Conservation (phyloP, 805 yeast genomes). For the Allodekkera sacchari region DNA sequence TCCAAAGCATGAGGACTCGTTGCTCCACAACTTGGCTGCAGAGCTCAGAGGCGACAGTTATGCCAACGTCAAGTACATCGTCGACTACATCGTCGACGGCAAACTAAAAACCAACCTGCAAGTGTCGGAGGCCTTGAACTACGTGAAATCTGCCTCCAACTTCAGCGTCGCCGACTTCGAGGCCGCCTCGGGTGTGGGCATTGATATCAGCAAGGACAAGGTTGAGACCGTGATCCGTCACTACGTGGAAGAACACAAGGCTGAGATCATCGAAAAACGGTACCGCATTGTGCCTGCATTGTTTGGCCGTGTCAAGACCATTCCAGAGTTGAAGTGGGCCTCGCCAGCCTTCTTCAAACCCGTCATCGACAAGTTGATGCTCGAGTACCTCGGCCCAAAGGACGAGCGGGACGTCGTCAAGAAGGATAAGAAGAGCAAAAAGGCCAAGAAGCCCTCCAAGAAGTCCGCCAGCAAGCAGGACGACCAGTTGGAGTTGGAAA, state of each 20-base stretch:
- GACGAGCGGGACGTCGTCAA: constrained; percentile 86
- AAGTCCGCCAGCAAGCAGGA: constrained; percentile 2
- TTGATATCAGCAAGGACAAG: constrained; percentile 57
- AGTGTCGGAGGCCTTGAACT: constrained; percentile 73
- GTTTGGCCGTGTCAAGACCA: constrained; percentile 65
- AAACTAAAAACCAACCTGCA: constrained; percentile 63
- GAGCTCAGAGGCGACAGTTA: constrained; percentile 53
- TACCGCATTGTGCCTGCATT: constrained; percentile 72
- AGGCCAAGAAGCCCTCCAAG: constrained; percentile 1
- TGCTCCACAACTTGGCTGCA: constrained; percentile 73
- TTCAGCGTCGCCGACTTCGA: constrained; percentile 47
- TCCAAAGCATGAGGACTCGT: constrained; percentile 53
- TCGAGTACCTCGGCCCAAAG: constrained; percentile 79
- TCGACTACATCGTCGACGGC: constrained; percentile 55
- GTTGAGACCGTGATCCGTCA: constrained; percentile 48
- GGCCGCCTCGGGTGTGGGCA: constrained; percentile 73
- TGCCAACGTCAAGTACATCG: constrained; percentile 41
- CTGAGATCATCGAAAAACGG: constrained; percentile 59
- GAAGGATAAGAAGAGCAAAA: constrained; percentile 61
- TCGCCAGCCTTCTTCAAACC: constrained; percentile 82
- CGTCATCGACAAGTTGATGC: constrained; percentile 68
- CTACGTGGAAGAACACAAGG: constrained; percentile 53
- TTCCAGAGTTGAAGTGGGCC: constrained; percentile 86
- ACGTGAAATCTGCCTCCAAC: constrained; percentile 40
- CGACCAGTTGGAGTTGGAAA: constrained; percentile 14